Evolutionary conservation across 2,329 filamentous ascomycete genomes (phyloP), one percentile per base, ranked within the genome.

Genomic region (Colletotrichum horii): DNA sequence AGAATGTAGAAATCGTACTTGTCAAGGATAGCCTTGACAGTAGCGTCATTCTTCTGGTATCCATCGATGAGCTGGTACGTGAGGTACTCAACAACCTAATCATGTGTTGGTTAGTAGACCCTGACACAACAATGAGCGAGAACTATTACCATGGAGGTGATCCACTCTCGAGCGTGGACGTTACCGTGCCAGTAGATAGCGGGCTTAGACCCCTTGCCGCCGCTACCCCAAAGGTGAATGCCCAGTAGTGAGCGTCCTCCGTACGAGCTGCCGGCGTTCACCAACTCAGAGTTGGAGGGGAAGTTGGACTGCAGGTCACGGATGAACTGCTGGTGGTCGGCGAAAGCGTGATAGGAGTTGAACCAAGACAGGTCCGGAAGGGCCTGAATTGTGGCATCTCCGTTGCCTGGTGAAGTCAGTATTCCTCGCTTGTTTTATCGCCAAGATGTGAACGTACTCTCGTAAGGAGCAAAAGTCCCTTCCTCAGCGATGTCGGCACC

Each of bases 1-100:
- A 93, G 87, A 78, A 94, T 88, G 81, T 92, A 93, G 78, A 92
- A 92, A 83, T 94, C 93, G 80, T 92, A 93, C 71, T 87, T 90
- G 82, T 93, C 87, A 28, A 93, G 86, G 69, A 90, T 87, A 1
- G 82, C 80, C 52, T 82, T 85, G 52, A 88, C 80, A 5, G 83
- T 80, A n/a, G 83, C 78, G 16, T 83, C 80, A 22, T 82, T 81
- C 36, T 79, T 80, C n/a, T 77, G 71, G 78, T 90, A 90, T 66
- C 86, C 85, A 43, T 83, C 83, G 22, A 91, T 82, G 36, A 92
- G 83, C 22, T 85, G 82, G 76, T 87, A 87, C 12, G 88, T 85
- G 19, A 91, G 82, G 80, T 91, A 92, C 80, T 92, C 90, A 55
- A 87, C 84, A 8, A 85, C 83, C 84, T 84, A 16, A 8, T 8